Evolutionary conservation across 208 protist species (phyloP).

Genomic region (Acanthamoeba royreba): DNA sequence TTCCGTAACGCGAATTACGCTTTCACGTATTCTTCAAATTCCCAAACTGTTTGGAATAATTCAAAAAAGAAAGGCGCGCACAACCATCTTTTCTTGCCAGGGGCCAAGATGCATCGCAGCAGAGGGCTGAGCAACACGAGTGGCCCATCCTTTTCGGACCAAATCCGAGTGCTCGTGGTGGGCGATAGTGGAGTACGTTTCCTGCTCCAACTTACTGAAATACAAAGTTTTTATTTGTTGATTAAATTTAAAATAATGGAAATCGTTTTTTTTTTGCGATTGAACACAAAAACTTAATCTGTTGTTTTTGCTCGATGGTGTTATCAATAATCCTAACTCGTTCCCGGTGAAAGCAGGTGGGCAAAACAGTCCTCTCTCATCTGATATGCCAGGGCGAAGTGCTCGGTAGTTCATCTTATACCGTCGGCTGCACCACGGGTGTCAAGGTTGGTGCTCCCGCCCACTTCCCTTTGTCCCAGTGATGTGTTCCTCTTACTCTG

Average conservation of each 20-base stretch:
- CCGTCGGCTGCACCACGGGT: background rate
- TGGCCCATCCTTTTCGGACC: background rate
- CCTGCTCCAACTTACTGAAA: too few species aligned
- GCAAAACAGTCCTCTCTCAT: slow-evolving; percentile 3
- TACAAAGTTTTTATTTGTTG: background rate
- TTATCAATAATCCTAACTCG: too few species aligned
- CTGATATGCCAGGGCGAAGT: background rate
- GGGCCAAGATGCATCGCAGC: background rate
- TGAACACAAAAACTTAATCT: too few species aligned
- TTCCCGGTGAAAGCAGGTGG: too few species aligned
- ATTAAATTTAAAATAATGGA: too few species aligned
- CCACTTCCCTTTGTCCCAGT: too few species aligned
- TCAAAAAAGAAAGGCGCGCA: too few species aligned
- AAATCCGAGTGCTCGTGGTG: background rate
- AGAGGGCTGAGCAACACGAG: background rate
- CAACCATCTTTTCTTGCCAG: too few species aligned
- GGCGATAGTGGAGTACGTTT: background rate
- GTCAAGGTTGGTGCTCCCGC: background rate
- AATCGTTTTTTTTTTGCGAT: too few species aligned
- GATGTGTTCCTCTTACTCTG: too few species aligned
- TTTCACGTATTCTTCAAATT: too few species aligned
- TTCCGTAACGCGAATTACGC: background rate
- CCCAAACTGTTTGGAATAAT: background rate
- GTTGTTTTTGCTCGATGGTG: too few species aligned
- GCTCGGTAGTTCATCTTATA: background rate